phyloP scores from a whole-genome alignment of 75 land plant species.

The Sequoiadendron giganteum region DNA sequence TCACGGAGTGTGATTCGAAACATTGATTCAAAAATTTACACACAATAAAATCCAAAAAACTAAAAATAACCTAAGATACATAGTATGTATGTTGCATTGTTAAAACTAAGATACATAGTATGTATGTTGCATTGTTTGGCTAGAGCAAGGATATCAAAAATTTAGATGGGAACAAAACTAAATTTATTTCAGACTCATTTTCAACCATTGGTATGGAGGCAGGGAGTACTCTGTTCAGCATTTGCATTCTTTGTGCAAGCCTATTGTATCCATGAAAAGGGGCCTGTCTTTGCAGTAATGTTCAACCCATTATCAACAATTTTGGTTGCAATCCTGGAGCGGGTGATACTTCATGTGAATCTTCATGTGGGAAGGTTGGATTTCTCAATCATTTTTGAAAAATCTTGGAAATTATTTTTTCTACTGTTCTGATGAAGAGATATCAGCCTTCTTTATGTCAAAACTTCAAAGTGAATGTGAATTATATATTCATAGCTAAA shows the following conservation, averaged over 20 bases:
- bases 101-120: too few relatives aligned
- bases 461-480: not conserved
- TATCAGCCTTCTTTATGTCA: not conserved
- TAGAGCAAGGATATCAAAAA: not conserved
- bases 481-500: not conserved
- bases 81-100: too few relatives aligned
- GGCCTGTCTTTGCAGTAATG: slow-evolving; percentile 16
- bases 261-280: slow-evolving; percentile 10
- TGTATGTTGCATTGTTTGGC: not conserved
- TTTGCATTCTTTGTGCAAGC: slow-evolving; percentile 13
- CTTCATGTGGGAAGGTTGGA: slow-evolving; percentile 18
- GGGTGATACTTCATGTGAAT: not conserved
- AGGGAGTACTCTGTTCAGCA: slow-evolving; percentile 12
- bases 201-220: not conserved
- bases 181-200: not conserved
- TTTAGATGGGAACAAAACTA: not conserved
- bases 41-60: too few relatives aligned
- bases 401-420: not conserved
- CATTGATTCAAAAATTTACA: too few relatives aligned
- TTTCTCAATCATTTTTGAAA: not conserved
- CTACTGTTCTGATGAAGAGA: not conserved
- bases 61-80: too few relatives aligned
- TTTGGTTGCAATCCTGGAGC: slow-evolving; percentile 16
- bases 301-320: slow-evolving; percentile 8
- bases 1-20: too few relatives aligned